Evolutionary conservation across 176 grass and related monocot species (phyloP).

Genomic region (Elaeis guineensis): DNA sequence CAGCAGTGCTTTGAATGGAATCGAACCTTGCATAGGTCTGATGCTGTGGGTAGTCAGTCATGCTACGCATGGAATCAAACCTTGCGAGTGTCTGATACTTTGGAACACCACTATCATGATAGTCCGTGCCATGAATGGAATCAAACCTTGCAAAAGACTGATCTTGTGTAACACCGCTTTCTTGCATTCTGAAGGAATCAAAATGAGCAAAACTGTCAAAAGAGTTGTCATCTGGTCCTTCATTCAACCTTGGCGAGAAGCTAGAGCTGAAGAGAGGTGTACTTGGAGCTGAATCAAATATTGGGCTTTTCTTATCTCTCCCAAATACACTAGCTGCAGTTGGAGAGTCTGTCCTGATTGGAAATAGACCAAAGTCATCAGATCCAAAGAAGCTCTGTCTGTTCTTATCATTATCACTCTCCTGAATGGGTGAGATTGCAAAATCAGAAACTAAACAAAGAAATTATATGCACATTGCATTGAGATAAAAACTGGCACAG

Average conservation of each 20-base stretch:
- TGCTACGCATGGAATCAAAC: slow-evolving; percentile 83
- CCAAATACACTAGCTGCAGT: slow-evolving; percentile 33
- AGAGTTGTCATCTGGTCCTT: slow-evolving; percentile 73
- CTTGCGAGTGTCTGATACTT: slow-evolving; percentile 21
- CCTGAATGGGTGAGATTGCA: slow-evolving; percentile 34
- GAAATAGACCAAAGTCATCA: slow-evolving; percentile 34
- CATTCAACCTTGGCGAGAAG: slow-evolving; percentile 81
- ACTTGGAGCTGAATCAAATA: slow-evolving; percentile 37
- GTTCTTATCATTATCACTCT: slow-evolving; percentile 51
- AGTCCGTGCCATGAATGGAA: slow-evolving; percentile 17
- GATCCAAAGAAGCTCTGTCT: slow-evolving; percentile 73
- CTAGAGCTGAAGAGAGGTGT: slow-evolving; percentile 81
- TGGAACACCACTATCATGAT: slow-evolving; percentile 1
- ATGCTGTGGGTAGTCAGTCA: background rate
- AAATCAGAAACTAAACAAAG: slow-evolving; percentile 6
- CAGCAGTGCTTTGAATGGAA: slow-evolving; percentile 30
- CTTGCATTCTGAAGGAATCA: slow-evolving; percentile 46
- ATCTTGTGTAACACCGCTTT: slow-evolving; percentile 17
- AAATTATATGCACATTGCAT: too few relatives aligned
- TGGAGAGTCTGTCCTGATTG: slow-evolving; percentile 70
- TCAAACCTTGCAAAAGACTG: slow-evolving; percentile 28
- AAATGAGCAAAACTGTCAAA: slow-evolving; percentile 64
- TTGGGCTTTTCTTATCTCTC: slow-evolving; percentile 35
- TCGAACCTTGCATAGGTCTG: slow-evolving; percentile 19
- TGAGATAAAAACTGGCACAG: too few relatives aligned